Evolutionary conservation across 306 rosid species (phyloP).

Genomic region (cucumber (Cucumis sativus)): Cucumber_9930_V3 NC_026657.2:28493001-28493500

Average conservation of each 20-base stretch:
- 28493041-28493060: background rate
- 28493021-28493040: background rate
- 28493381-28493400: constrained; percentile 86
- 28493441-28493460: constrained; percentile 89
- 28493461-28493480: constrained; percentile 92
- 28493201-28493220: constrained; percentile 34
- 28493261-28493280: constrained; percentile 77
- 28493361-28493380: constrained; percentile 92
- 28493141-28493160: background rate
- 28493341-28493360: constrained; percentile 90
- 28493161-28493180: constrained; percentile 4
- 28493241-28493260: constrained; percentile 91
- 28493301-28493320: constrained; percentile 84
- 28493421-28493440: constrained; percentile 96
- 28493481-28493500: constrained; percentile 87
- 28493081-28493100: background rate
- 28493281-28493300: constrained; percentile 91
- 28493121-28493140: background rate
- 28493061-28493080: background rate
- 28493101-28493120: background rate
- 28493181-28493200: constrained; percentile 36
- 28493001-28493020: background rate
- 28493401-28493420: constrained; percentile 85
- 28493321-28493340: constrained; percentile 84
- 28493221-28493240: constrained; percentile 55